A percentile compares a stretch with the other conserved stretches of the same genome.
These are phyloP conservation scores for Poa pratensis DNA, from an alignment of 176 grass and related monocot species.

Conservation along the genomic window DNA sequence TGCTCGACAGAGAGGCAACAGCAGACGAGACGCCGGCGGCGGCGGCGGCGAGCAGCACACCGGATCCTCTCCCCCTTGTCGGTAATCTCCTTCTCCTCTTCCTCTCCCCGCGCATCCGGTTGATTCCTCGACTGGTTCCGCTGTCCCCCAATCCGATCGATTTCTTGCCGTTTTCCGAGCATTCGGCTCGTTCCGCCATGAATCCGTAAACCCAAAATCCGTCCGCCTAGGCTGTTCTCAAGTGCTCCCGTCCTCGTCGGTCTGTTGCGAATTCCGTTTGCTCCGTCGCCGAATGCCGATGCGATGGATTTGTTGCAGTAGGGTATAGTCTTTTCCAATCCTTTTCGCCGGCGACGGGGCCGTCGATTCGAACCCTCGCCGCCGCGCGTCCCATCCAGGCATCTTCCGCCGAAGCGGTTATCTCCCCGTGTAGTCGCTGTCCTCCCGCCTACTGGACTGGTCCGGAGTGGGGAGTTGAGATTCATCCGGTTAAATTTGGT, in stretches of 20 bases:
- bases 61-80: slow-evolving; percentile 13
- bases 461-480: slow-evolving; percentile 2
- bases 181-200: not conserved
- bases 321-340: not conserved
- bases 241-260: not conserved
- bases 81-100: not conserved
- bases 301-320: not conserved
- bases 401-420: not conserved
- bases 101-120: not conserved
- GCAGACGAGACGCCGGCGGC: slow-evolving; percentile 10
- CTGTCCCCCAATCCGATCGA: slow-evolving; percentile 10
- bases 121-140: not conserved
- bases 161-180: not conserved
- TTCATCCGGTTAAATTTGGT: not conserved
- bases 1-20: not conserved
- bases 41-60: not conserved
- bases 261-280: not conserved
- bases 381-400: not conserved
- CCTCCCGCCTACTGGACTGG: not conserved
- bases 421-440: not conserved
- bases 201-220: not conserved
- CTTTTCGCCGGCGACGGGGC: not conserved
- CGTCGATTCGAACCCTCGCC: slow-evolving; percentile 1
- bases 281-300: not conserved
- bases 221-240: not conserved